Evolutionary conservation across 1,284 basidiomycete species (phyloP), one percentile per base, ranked within the genome.

Genomic region (Trichosporon sp.): DNA sequence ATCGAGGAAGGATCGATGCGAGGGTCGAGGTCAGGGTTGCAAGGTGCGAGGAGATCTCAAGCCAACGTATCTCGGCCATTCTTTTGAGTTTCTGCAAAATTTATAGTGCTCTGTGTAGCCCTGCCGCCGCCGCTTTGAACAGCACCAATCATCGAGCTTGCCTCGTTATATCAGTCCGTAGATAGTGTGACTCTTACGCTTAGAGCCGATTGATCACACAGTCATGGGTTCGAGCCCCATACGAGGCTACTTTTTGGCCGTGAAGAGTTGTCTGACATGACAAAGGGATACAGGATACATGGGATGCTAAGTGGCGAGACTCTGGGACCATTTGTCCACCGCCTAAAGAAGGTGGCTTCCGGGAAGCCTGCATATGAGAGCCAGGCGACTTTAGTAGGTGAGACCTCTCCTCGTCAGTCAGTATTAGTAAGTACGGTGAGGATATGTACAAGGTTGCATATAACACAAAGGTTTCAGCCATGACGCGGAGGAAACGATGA

Each of bases 201-300:
- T 7, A 31, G 14, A 16, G 49, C 49, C 49, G 49, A 54, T 54
- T 31, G 49, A 54, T 54, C 49, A 54, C 49, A 54, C 49, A 54
- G 49, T 54, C 49, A 54, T 54, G 49, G 49, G 49, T 54, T 54
- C 49, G 49, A 54, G 49, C 49, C 49, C 49, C 49, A 54, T 54
- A 54, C 49, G 49, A 54, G 49, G 49, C 49, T 54, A 31, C 49
- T 54, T 54, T 54, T 54, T 54, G 23, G 46, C 14, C 13, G 46
- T 6, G 8, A 14, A 25, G 49, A 13, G 46, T 10, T 52, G 46
- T 13, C 10, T 27, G 46, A 27, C 10, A 11, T 13, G 13, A 13
- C 34, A n/a, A 16, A 37, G 34, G 34, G 13, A 11, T 11, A 37
- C 4, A 13, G 34, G 4, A 14, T 4, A 13, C 34, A 37, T 13